A percentile compares a stretch with the other conserved stretches of the same genome.
phyloP scores from a whole-genome alignment of 2,329 filamentous ascomycete genomes.

The Parastagonospora avenae region DNA sequence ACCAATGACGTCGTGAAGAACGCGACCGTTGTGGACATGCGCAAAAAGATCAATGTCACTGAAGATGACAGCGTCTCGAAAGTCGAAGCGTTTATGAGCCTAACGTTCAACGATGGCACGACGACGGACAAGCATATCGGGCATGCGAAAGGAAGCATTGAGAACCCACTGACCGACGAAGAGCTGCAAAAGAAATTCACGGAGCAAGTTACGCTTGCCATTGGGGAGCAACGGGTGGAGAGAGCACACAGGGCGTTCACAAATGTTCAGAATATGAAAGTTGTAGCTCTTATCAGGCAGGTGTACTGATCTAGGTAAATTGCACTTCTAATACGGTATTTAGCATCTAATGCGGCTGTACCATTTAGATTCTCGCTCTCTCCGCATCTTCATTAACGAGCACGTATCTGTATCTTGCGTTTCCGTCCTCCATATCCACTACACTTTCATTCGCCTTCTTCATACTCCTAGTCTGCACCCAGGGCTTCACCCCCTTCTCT shows the following conservation, averaged over 20 bases:
- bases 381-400: slow-evolving; percentile 35
- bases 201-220: slow-evolving; percentile 52
- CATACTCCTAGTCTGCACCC: slow-evolving; percentile 66
- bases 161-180: slow-evolving; percentile 54
- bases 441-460: slow-evolving; percentile 60
- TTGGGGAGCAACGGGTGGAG: slow-evolving; percentile 47
- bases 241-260: slow-evolving; percentile 28
- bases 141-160: slow-evolving; percentile 58
- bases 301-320: slow-evolving; percentile 5
- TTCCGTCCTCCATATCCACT: slow-evolving; percentile 62
- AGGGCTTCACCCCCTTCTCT: slow-evolving; percentile 63
- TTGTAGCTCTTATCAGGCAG: slow-evolving; percentile 14
- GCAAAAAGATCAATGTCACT: slow-evolving; percentile 54
- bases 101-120: slow-evolving; percentile 47
- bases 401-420: slow-evolving; percentile 53
- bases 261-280: slow-evolving; percentile 10
- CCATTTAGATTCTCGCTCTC: slow-evolving; percentile 24
- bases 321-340: background rate
- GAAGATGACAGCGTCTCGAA: slow-evolving; percentile 48
- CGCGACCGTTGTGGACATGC: slow-evolving; percentile 47
- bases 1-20: slow-evolving; percentile 55
- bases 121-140: slow-evolving; percentile 53
- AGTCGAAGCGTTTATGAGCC: slow-evolving; percentile 50
- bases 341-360: background rate
- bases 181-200: slow-evolving; percentile 57